Evolutionary conservation across 2,329 filamentous ascomycete genomes (phyloP).

Genomic region (Aureobasidium sp.): DNA sequence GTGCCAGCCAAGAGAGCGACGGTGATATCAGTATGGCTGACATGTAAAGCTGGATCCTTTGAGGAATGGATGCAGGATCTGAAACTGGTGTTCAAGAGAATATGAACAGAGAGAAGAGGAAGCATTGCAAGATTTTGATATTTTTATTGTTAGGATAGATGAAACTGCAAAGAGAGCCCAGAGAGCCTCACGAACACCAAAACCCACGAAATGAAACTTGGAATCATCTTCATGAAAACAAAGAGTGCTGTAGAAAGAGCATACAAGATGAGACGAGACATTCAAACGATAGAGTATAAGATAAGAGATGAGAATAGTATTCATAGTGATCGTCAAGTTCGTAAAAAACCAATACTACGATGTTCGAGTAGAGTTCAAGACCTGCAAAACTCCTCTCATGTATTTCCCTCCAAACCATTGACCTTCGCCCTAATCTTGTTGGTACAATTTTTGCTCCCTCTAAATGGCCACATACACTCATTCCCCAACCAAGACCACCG

Average conservation of each 20-base stretch:
- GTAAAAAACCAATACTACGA: not conserved
- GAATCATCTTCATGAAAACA: not conserved
- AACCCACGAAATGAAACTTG: not conserved
- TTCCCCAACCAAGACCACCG: too few species aligned
- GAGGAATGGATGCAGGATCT: not conserved
- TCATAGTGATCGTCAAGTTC: not conserved
- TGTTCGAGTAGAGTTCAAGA: not conserved
- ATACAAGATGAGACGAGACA: too few species aligned
- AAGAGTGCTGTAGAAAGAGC: too few species aligned
- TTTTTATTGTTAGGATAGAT: not conserved
- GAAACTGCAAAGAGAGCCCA: not conserved
- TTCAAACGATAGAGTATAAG: not conserved
- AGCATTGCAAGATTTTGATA: too few species aligned
- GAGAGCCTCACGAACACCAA: not conserved
- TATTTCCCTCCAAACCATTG: not conserved
- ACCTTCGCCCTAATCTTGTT: not conserved
- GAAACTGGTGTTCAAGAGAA: not conserved
- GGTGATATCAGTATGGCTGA: conserved; percentile 10
- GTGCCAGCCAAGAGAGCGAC: not conserved
- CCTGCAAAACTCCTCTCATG: not conserved
- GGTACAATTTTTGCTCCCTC: not conserved
- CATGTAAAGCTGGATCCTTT: not conserved
- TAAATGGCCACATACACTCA: not conserved
- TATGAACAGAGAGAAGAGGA: not conserved
- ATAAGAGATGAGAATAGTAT: not conserved